Conservation (phyloP, 139 green algal species). For the Coelastrella sp. region DNA sequence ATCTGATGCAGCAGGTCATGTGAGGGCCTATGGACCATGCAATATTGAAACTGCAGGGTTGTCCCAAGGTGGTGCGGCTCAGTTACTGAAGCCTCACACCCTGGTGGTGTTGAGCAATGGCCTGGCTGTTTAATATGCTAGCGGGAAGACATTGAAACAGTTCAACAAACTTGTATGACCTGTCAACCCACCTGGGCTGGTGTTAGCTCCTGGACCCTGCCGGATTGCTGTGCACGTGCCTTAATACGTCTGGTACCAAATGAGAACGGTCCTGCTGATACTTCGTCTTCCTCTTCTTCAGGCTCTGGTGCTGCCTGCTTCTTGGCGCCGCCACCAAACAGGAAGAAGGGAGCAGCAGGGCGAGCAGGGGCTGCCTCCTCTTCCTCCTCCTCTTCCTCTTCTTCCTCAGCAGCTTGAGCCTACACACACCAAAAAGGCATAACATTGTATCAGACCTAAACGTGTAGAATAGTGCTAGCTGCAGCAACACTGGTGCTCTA, state of each 20-base stretch:
- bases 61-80: no score
- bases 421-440: not conserved
- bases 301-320: conserved; percentile 8
- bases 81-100: no score
- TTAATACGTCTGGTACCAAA: conserved; percentile 44
- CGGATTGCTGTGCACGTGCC: conserved; percentile 21
- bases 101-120: no score
- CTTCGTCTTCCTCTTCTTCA: conserved; percentile 37
- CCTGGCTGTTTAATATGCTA: no score
- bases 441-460: not conserved
- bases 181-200: not conserved
- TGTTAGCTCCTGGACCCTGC: conserved; percentile 19
- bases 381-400: conserved; percentile 7
- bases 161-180: no score
- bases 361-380: conserved; percentile 4
- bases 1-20: no score
- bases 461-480: not conserved
- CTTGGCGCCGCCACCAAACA: conserved; percentile 10
- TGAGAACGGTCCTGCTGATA: conserved; percentile 14
- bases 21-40: no score
- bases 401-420: not conserved
- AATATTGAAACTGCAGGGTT: no score
- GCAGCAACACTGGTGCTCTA: no score
- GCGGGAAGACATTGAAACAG: no score
- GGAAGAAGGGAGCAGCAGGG: conserved; percentile 4